Percentiles rank a stretch among this genome's conserved stretches.
Conservation (phyloP, 257 asterid species). For the Solanum arcanum region DNA sequence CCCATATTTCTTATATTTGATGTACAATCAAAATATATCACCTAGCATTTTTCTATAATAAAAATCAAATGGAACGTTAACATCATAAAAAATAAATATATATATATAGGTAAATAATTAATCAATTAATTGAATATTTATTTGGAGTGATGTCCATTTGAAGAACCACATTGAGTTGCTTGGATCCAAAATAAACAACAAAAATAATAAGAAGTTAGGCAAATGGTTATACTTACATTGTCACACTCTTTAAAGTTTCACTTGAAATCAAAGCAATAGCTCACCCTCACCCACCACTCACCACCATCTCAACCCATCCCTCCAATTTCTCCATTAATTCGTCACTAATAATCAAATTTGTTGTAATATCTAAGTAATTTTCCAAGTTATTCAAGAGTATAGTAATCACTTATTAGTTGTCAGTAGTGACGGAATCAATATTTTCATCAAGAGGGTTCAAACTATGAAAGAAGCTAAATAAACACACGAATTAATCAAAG, state of each 20-base stretch:
- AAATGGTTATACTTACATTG: slow-evolving; percentile 28
- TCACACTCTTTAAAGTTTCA: slow-evolving; percentile 15
- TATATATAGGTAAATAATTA: no score
- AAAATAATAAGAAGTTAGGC: slow-evolving; percentile 35
- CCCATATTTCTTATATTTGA: no score
- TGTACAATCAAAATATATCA: background rate
- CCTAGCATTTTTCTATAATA: background rate
- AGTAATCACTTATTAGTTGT: background rate
- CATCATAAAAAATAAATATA: slow-evolving; percentile 3
- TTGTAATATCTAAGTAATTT: no score
- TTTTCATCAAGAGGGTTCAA: no score
- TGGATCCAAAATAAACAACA: slow-evolving; percentile 37
- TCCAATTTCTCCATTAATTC: slow-evolving; percentile 8
- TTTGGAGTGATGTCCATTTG: background rate
- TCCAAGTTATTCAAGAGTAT: background rate
- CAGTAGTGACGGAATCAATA: background rate
- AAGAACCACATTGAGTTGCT: background rate
- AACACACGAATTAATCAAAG: no score
- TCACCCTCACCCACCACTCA: slow-evolving; percentile 9
- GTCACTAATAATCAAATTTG: background rate
- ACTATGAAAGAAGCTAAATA: no score
- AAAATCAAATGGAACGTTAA: slow-evolving; percentile 1
- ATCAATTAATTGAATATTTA: background rate
- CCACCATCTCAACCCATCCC: slow-evolving; percentile 46
- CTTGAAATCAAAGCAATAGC: slow-evolving; percentile 51